Evolutionary conservation across 148 eudicot genomes (phyloP), one percentile per base, ranked within the genome.

Genomic region (Gaultheria prostrata): DNA sequence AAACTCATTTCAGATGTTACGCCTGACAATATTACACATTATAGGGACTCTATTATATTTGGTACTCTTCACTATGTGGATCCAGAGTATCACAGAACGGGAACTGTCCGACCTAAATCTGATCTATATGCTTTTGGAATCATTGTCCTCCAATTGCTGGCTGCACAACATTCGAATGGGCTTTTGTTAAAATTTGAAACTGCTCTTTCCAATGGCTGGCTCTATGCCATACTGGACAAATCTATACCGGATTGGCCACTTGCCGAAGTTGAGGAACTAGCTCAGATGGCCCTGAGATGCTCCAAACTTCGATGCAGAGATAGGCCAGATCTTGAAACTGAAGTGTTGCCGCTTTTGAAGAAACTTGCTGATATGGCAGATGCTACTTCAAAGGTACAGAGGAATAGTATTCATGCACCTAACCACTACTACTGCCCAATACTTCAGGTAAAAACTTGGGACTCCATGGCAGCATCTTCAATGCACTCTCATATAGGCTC

Each of bases 81-180:
- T 82, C 98, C 98, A 0, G 98, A 94, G 76, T 95, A 93, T 82
- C 97, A 92, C 53, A 89, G 98, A 85, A 95, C 97, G 4, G 98
- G 98, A 50, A 93, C 94, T 21, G 88, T 93, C 43, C 70, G 95
- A 57, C 91, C 97, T 18, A 93, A 95, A 77, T 95, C 98, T 57
- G 98, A 95, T 83, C 80, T 95, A 20, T 95, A 91, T 88, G 92
- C 94, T 57, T 91, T 95, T 57, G 98, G 98, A 26, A 89, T 95
- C 49, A 92, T 95, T 80, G 78, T 87, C 30, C 91, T 95, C 6
- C 98, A 93, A 85, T 54, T 95, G 70, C 59, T 95, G 72, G 87
- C 97, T 76, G 90, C 92, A n/a, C 80, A 86, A 3, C 89, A 83
- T 51, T 95, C 98, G n/a, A 88, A 88, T 81, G 93, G 95, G 82